Conservation (phyloP, 306 rosid species). For the Cucumis hystrix region DNA sequence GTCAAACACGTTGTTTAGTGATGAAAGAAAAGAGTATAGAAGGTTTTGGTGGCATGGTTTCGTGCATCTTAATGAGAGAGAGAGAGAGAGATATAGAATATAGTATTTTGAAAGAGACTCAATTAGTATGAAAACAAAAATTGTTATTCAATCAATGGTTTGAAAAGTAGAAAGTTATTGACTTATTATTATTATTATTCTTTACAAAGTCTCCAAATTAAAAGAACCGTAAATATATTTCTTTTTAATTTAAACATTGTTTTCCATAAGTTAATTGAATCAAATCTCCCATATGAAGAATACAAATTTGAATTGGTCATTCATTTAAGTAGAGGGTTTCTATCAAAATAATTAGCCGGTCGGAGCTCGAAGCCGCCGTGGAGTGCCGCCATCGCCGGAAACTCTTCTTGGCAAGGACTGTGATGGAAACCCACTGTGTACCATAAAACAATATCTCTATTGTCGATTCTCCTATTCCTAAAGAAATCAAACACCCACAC, state of each 20-base stretch:
- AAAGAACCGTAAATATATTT: background rate
- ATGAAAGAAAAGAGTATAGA: too few relatives aligned
- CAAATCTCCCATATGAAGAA: background rate
- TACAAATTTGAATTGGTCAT: background rate
- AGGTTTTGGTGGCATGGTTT: too few relatives aligned
- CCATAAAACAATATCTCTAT: constrained; percentile 76
- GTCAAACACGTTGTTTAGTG: too few relatives aligned
- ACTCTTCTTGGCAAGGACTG: constrained; percentile 73
- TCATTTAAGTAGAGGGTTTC: constrained; percentile 33
- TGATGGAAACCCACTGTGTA: constrained; percentile 82
- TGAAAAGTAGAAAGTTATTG: background rate
- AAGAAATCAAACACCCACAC: background rate
- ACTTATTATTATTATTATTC: background rate
- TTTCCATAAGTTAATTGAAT: background rate
- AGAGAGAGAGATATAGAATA: too few relatives aligned
- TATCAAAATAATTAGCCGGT: constrained; percentile 74
- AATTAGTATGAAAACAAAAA: too few relatives aligned
- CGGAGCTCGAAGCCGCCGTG: constrained; percentile 73
- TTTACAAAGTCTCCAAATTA: background rate
- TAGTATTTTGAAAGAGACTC: too few relatives aligned
- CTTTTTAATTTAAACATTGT: too few relatives aligned
- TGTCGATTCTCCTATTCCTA: constrained; percentile 68
- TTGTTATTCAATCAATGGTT: background rate
- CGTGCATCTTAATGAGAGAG: too few relatives aligned
- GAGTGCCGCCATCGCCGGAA: constrained; percentile 64